Conservation (phyloP, 1,139 yeast species). For the Candida sp. region DNA sequence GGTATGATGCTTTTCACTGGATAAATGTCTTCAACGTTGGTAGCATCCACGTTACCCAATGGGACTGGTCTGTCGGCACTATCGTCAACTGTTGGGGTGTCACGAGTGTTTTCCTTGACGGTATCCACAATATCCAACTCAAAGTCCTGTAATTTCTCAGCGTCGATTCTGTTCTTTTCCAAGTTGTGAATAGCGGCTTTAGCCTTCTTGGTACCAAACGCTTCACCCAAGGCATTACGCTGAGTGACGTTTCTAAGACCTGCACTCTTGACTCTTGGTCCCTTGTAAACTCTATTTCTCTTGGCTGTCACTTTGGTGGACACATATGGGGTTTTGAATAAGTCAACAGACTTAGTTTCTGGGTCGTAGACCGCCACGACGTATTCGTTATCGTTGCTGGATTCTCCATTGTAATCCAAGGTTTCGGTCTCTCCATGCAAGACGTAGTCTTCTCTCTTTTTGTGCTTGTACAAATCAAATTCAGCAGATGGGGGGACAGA, state of each 20-base stretch:
- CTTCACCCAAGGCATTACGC: slow-evolving; percentile 89
- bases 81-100: slow-evolving; percentile 69
- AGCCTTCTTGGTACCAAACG: slow-evolving; percentile 97
- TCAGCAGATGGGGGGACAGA: slow-evolving; percentile 59
- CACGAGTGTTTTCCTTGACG: slow-evolving; percentile 71
- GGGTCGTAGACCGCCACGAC: slow-evolving; percentile 77
- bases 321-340: slow-evolving; percentile 64
- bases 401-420: slow-evolving; percentile 73
- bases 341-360: slow-evolving; percentile 56
- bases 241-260: slow-evolving; percentile 62
- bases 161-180: slow-evolving; percentile 85
- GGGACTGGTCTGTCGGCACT: slow-evolving; percentile 86
- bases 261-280: slow-evolving; percentile 64
- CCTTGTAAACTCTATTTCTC: slow-evolving; percentile 52
- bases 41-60: slow-evolving; percentile 72
- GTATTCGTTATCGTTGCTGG: slow-evolving; percentile 51
- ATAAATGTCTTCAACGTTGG: slow-evolving; percentile 81
- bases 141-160: slow-evolving; percentile 73
- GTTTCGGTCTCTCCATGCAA: slow-evolving; percentile 81
- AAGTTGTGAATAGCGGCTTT: slow-evolving; percentile 85
- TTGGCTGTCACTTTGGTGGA: slow-evolving; percentile 59
- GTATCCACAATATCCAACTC: slow-evolving; percentile 85
- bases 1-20: slow-evolving; percentile 76
- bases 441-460: slow-evolving; percentile 46
- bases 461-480: slow-evolving; percentile 68